Evolutionary conservation across 768 basidiomycete genomes (phyloP), one percentile per base, ranked within the genome.

Genomic region (Cystofilobasidium macerans): DNA sequence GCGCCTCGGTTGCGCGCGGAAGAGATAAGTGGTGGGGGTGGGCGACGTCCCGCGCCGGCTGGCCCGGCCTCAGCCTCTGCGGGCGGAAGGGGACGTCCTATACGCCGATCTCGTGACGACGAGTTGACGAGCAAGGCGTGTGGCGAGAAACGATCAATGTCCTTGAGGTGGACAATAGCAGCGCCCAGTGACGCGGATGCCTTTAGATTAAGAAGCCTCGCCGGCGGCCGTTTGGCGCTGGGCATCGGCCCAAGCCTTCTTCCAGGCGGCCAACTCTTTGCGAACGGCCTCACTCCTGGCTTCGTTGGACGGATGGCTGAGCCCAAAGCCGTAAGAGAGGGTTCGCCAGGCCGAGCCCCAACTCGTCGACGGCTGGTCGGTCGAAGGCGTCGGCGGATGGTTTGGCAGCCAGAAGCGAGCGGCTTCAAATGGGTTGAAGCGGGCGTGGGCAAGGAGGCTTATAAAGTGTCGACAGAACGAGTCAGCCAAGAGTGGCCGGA

Each of bases 401-500:
- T 30, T n/a, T 13, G 63, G 42, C 12, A 36, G 33, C 89, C 93
- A 97, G 74, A 95, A 94, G 18, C 77, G 78, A 51, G 92, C 80
- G 9, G 94, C 88, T 54, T 80, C 78, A 40, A 86, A 83, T 3
- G 93, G 88, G 77, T 95, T 89, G 72, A 87, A 97, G 7, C 91
- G 89, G 0, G 93, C 87, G 73, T 90, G 83, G 0, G 93, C 90
- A 40, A 99, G 83, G n/a, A 99, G 79, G 68, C 92, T 92, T n/a
- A n/a, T n/a, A n/a, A n/a, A n/a, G n/a, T n/a, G n/a, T n/a, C n/a
- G n/a, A n/a, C n/a, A n/a, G n/a, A n/a, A n/a, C n/a, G n/a, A n/a
- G n/a, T n/a, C n/a, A n/a, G n/a, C n/a, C n/a, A n/a, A n/a, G n/a
- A n/a, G n/a, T n/a, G n/a, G n/a, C n/a, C n/a, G n/a, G n/a, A n/a